These are phyloP conservation scores for Chlorella sp. DNA, from an alignment of 139 green algal species.

Conservation along the genomic window DNA sequence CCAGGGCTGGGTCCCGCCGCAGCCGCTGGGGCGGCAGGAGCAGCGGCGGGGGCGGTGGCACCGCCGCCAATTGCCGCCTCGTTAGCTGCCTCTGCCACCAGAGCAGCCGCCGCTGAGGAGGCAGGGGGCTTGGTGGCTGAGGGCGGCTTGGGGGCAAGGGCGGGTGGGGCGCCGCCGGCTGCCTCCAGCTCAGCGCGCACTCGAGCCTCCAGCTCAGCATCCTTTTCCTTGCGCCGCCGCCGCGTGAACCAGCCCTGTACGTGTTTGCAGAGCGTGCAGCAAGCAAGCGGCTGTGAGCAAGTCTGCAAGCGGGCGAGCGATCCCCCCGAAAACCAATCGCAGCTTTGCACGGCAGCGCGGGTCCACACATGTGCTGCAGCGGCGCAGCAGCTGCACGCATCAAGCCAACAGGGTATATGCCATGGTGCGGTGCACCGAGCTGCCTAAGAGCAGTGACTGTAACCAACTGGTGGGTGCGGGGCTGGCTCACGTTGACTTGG, in stretches of 20 bases:
- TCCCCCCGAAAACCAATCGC: not conserved
- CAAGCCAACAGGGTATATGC: too few relatives aligned
- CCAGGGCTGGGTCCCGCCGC: not conserved
- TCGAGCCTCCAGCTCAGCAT: not conserved
- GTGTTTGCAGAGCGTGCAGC: not conserved
- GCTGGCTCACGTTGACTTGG: conserved; percentile 64
- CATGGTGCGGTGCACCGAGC: too few relatives aligned
- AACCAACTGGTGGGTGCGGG: not conserved
- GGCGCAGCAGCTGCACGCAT: too few relatives aligned
- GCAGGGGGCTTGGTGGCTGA: not conserved
- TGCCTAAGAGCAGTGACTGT: not conserved
- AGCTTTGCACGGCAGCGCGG: not conserved
- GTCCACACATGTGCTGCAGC: not conserved
- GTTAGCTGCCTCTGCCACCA: not conserved
- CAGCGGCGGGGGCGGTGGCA: not conserved
- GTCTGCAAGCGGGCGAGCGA: not conserved
- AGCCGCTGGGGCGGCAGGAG: not conserved
- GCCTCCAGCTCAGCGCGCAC: not conserved
- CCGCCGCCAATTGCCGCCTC: not conserved
- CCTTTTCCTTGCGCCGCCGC: conserved; percentile 63
- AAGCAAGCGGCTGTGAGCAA: not conserved
- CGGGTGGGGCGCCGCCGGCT: not conserved
- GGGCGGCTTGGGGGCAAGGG: too few relatives aligned
- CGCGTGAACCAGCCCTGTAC: conserved; percentile 81
- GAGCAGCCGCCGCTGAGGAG: not conserved